phyloP scores from a whole-genome alignment of 129 eudicot genomes.

The Chrysanthemum lavandulifolium region DNA sequence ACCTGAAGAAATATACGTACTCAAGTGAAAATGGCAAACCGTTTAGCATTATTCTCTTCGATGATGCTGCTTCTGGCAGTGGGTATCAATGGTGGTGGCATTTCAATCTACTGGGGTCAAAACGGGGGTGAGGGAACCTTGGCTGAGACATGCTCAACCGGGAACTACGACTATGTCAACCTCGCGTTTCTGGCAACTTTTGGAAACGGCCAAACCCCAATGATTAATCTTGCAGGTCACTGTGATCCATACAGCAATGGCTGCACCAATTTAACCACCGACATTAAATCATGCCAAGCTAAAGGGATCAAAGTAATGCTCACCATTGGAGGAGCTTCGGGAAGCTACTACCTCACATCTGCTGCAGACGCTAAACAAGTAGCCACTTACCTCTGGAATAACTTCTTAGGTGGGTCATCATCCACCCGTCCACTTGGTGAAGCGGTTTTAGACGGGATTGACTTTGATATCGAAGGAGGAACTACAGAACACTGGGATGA shows the following conservation, averaged over 20 bases:
- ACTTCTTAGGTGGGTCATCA: slow-evolving; percentile 31
- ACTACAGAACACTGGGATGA: slow-evolving; percentile 34
- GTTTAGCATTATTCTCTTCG: slow-evolving; percentile 15
- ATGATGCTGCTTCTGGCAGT: slow-evolving; percentile 18
- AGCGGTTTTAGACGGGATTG: slow-evolving; percentile 28
- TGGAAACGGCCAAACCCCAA: slow-evolving; percentile 33
- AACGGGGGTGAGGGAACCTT: slow-evolving; percentile 40
- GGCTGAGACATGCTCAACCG: slow-evolving; percentile 32
- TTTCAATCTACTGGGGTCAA: slow-evolving; percentile 48
- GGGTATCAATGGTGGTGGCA: slow-evolving; percentile 37
- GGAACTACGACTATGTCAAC: slow-evolving; percentile 31
- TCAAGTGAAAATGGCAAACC: slow-evolving; percentile 14
- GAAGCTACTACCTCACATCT: slow-evolving; percentile 27
- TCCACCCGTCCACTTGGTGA: slow-evolving; percentile 29
- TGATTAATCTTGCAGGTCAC: slow-evolving; percentile 36
- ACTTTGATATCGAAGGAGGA: slow-evolving; percentile 45
- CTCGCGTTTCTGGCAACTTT: slow-evolving; percentile 36
- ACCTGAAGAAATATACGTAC: background rate
- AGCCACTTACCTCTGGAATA: slow-evolving; percentile 31
- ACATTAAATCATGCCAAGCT: slow-evolving; percentile 28
- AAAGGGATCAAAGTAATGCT: slow-evolving; percentile 34
- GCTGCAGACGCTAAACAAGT: slow-evolving; percentile 27
- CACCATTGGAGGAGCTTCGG: slow-evolving; percentile 18
- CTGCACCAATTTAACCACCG: slow-evolving; percentile 21
- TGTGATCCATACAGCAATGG: slow-evolving; percentile 28